Percentiles rank a stretch among this genome's conserved stretches.
Evolutionary conservation across 148 eudicot species (phyloP).

Genomic region (Chenopodium formosanum): DNA sequence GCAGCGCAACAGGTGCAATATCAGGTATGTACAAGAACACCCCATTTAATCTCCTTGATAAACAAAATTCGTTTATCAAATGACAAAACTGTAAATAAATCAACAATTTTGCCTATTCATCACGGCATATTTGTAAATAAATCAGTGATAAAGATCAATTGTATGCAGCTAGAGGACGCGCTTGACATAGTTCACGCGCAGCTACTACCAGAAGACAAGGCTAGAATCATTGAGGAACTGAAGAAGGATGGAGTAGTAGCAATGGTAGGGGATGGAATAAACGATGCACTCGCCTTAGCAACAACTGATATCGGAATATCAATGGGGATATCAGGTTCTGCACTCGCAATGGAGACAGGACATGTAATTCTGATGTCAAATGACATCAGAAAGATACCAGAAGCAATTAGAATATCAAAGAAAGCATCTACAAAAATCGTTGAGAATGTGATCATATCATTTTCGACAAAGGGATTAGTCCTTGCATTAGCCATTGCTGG

Average conservation of each 20-base stretch:
- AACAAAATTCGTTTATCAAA: too few species aligned
- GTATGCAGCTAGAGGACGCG: constrained; percentile 31
- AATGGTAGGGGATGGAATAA: constrained; percentile 53
- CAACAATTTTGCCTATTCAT: too few species aligned
- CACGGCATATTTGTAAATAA: too few species aligned
- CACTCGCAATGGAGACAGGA: constrained; percentile 44
- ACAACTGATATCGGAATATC: constrained; percentile 52
- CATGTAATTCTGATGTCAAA: constrained; percentile 49
- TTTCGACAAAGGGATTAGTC: constrained; percentile 36
- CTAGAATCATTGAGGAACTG: constrained; percentile 32
- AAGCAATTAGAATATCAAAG: constrained; percentile 38
- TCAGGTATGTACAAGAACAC: constrained; percentile 26
- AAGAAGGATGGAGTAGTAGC: constrained; percentile 38
- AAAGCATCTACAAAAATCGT: constrained; percentile 38
- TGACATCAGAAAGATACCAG: constrained; percentile 40
- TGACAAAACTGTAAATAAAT: too few species aligned
- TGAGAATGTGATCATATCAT: constrained; percentile 38
- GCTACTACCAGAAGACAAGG: constrained; percentile 46
- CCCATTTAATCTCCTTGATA: too few species aligned
- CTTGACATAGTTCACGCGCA: constrained; percentile 35
- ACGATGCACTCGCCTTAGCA: constrained; percentile 46
- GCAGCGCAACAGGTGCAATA: constrained; percentile 40
- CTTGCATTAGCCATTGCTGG: constrained; percentile 41
- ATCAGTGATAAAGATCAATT: background rate
- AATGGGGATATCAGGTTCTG: constrained; percentile 51